Base-by-base conservation (phyloP, 495 filamentous ascomycete species). In the Rhizodiscina lignyota region DNA sequence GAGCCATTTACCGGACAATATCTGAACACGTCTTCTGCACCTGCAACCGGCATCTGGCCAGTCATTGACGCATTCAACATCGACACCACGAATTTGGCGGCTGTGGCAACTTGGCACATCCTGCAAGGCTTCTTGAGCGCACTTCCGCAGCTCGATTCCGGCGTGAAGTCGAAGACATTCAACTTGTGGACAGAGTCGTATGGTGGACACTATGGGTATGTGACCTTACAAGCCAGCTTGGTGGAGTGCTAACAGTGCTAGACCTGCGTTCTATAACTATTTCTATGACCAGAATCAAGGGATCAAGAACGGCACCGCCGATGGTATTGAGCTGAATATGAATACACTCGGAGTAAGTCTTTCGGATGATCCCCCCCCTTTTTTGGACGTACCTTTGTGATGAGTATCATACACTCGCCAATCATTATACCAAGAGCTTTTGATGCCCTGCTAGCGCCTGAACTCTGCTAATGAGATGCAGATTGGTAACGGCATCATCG, bases 401-500 rank as follows among this genome's bases (percentile, higher is more conserved):
- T 45, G 41, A 46, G 50, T 30, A 52, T 52, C 61, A 63, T 10
- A 56, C 73, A 0, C 67, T 64, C 12, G 59, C 74, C 42, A 70
- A 66, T 51, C 21, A 48, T 13, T 48, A 49, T 13, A 37, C 41
- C 17, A 8, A 33, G 8, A 6, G 17, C 30, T n/a, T 10, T 33
- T 10, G 11, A 33, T 80, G 48, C 73, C 63, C 41, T 52, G 62
- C 4, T 63, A 71, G 44, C 46, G 22, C 48, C 41, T 1, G 50
- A 75, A 0, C 62, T 70, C 8, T n/a, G n/a, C n/a, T n/a, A n/a
- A n/a, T n/a, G n/a, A n/a, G n/a, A n/a, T n/a, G n/a, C n/a, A n/a
- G n/a, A 70, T 76, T 32, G 45, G 83, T 36, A 84, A 85, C 47
- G 79, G 78, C 24, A 84, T 81, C 38, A 59, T 85, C 50, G 60